A percentile compares a stretch with the other conserved stretches of the same genome.
Conservation (phyloP, 2,329 filamentous ascomycete genomes). For the Furcasterigmium furcatum region DNA sequence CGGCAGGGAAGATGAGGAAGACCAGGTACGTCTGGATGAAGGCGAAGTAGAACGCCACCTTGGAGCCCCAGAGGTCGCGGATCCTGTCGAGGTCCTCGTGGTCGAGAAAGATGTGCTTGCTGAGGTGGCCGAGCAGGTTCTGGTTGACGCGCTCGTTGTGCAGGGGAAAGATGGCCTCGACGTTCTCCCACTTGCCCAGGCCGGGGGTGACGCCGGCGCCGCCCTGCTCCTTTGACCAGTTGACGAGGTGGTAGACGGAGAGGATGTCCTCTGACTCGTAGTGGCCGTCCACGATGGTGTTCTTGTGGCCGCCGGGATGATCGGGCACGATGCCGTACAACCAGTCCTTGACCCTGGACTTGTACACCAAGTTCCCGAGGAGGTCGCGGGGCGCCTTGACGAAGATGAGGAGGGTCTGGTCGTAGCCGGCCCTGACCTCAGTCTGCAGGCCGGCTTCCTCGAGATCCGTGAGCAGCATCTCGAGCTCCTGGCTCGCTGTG, state of each 20-base stretch:
- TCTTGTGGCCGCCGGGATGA: slow-evolving; percentile 53
- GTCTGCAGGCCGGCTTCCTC: slow-evolving; percentile 63
- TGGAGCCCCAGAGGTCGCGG: slow-evolving; percentile 59
- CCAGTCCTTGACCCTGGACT: slow-evolving; percentile 74
- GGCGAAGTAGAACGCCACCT: slow-evolving; percentile 79
- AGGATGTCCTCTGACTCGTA: slow-evolving; percentile 66
- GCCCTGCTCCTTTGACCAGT: slow-evolving; percentile 53
- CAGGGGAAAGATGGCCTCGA: slow-evolving; percentile 59
- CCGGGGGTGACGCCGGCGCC: slow-evolving; percentile 61
- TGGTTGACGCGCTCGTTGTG: slow-evolving; percentile 58
- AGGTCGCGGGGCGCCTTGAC: slow-evolving; percentile 60
- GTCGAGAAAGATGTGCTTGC: slow-evolving; percentile 47
- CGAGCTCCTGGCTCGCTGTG: slow-evolving; percentile 27
- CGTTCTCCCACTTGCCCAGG: slow-evolving; percentile 55
- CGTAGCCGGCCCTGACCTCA: slow-evolving; percentile 68
- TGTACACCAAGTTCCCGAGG: slow-evolving; percentile 63
- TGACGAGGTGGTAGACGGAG: slow-evolving; percentile 66
- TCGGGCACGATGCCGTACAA: slow-evolving; percentile 65
- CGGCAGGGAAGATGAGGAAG: slow-evolving; percentile 67
- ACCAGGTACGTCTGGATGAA: slow-evolving; percentile 74
- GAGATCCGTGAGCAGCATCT: slow-evolving; percentile 53
- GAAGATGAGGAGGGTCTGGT: slow-evolving; percentile 66
- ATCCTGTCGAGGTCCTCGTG: slow-evolving; percentile 54
- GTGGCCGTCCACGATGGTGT: slow-evolving; percentile 46
- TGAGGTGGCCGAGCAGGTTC: slow-evolving; percentile 53